Conservation (phyloP, 169 alveolate species). For the Neospora caninum region DNA sequence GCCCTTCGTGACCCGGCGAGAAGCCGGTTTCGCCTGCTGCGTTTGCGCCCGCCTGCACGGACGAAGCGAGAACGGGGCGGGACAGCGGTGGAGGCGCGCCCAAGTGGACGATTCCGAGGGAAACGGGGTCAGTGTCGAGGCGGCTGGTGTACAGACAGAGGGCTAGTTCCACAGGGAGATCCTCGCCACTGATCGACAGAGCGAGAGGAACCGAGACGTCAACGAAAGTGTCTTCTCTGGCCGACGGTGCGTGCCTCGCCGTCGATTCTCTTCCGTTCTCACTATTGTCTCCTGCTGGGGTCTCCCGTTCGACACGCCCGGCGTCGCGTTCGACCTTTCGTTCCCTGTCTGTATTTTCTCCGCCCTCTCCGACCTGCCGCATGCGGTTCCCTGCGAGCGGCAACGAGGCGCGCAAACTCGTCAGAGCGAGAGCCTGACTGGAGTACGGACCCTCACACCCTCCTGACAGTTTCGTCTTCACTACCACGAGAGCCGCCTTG, state of each 20-base stretch:
- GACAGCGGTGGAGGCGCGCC: constrained; percentile 1
- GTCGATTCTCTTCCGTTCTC: neutral
- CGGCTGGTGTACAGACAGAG: constrained; percentile 35
- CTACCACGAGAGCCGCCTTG: neutral
- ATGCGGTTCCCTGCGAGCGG: neutral
- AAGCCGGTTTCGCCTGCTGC: neutral
- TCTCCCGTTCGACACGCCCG: neutral
- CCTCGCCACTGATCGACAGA: neutral
- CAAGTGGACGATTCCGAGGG: neutral
- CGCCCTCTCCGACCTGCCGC: neutral
- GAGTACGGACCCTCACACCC: neutral
- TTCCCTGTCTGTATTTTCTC: neutral
- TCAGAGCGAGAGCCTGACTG: neutral
- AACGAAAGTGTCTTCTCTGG: neutral
- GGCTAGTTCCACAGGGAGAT: neutral
- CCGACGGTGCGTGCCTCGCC: neutral
- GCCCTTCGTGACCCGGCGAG: too few relatives aligned
- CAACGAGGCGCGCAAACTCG: neutral
- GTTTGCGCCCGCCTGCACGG: neutral
- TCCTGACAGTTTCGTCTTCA: neutral
- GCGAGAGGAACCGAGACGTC: neutral
- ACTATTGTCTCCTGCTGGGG: neutral
- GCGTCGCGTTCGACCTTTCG: too few relatives aligned
- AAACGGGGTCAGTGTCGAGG: neutral
- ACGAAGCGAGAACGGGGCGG: neutral